Conservation (phyloP, 2,329 filamentous ascomycete species). For the Cercospora zeae-maydis region DNA sequence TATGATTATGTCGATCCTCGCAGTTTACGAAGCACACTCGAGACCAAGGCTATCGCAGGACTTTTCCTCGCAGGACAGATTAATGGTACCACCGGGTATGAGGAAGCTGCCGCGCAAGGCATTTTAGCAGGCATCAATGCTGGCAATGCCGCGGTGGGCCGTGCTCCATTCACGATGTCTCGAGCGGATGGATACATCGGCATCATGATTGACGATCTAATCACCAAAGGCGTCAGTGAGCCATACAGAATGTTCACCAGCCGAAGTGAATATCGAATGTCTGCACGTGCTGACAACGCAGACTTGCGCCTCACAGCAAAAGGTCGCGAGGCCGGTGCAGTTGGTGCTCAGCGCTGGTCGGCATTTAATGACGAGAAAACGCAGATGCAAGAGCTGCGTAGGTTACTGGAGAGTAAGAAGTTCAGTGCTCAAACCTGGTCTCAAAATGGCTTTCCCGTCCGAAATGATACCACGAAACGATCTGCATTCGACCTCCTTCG, state of each 20-base stretch:
- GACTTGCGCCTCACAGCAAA: constrained; percentile 78
- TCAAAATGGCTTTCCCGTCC: constrained; percentile 64
- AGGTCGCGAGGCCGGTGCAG: constrained; percentile 71
- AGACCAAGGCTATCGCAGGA: constrained; percentile 86
- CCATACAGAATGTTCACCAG: constrained; percentile 99
- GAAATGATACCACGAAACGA: constrained; percentile 62
- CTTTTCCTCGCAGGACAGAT: constrained; percentile 94
- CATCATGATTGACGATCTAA: constrained; percentile 96
- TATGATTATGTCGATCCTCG: constrained; percentile 98
- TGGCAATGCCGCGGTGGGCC: constrained; percentile 69
- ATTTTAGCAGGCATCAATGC: constrained; percentile 92
- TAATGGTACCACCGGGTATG: constrained; percentile 96
- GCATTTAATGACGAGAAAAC: constrained; percentile 62
- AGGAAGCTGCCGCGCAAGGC: constrained; percentile 93
- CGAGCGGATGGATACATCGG: constrained; percentile 93
- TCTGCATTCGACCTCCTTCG: constrained; percentile 77
- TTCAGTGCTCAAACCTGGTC: constrained; percentile 65
- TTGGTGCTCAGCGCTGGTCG: constrained; percentile 74
- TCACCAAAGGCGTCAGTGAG: constrained; percentile 94
- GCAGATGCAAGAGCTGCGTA: constrained; percentile 61
- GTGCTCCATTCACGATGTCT: constrained; percentile 64
- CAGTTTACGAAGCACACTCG: constrained; percentile 78
- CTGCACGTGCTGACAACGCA: constrained; percentile 87
- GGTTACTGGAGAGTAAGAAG: constrained; percentile 56
- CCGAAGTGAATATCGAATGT: constrained; percentile 92